phyloP scores from a whole-genome alignment of 2,329 filamentous ascomycete genomes.

The Botrytis sinoallii region DNA sequence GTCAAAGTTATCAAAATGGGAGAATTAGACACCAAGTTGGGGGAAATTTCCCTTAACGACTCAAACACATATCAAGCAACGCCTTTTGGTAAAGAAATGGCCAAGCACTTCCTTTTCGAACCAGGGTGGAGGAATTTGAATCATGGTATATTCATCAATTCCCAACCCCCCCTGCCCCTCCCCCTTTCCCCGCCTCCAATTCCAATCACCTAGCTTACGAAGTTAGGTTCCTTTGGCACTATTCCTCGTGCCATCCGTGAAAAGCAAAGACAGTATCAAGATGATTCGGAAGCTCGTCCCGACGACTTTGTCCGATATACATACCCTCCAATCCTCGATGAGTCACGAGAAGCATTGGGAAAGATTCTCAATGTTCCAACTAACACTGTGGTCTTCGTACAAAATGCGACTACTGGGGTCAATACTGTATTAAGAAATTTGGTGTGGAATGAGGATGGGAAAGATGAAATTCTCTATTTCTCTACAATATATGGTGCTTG shows the following conservation, averaged over 20 bases:
- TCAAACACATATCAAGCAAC: constrained; percentile 27
- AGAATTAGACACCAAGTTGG: constrained; percentile 23
- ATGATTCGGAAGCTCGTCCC: constrained; percentile 62
- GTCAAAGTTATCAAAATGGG: constrained; percentile 1
- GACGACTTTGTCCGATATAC: constrained; percentile 75
- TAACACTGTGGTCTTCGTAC: constrained; percentile 70
- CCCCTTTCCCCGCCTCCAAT: background rate
- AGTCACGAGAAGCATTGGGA: constrained; percentile 62
- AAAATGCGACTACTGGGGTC: constrained; percentile 75
- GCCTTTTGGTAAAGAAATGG: constrained; percentile 38
- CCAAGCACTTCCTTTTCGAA: constrained; percentile 38
- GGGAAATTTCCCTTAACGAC: constrained; percentile 25
- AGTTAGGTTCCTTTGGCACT: constrained; percentile 71
- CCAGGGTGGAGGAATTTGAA: constrained; percentile 38
- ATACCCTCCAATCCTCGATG: constrained; percentile 60
- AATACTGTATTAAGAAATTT: constrained; percentile 81
- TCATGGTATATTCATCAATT: constrained; percentile 35
- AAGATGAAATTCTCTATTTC: constrained; percentile 76
- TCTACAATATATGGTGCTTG: constrained; percentile 53
- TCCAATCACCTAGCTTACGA: background rate
- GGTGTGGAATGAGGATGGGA: constrained; percentile 54
- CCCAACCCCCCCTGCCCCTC: background rate
- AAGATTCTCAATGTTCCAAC: constrained; percentile 61
- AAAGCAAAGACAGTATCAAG: constrained; percentile 62
- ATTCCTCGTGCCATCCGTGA: constrained; percentile 62